phyloP scores from a whole-genome alignment of 345 rosid genomes.

The Corchorus olitorius region DNA sequence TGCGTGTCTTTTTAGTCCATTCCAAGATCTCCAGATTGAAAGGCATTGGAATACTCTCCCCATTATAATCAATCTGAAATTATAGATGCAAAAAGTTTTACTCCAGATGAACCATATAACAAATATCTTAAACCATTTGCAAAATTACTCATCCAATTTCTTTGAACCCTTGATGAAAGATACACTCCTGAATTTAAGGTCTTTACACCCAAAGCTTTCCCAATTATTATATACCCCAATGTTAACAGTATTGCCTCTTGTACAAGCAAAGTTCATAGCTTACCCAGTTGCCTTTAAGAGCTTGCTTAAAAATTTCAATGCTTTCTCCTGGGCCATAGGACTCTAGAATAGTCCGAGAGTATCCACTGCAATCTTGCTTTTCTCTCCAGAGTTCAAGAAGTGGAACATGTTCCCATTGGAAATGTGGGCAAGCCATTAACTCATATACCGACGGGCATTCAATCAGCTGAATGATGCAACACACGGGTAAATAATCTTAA shows the following conservation, averaged over 20 bases:
- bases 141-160: not conserved
- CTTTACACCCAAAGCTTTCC: not conserved
- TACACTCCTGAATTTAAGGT: not conserved
- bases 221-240: not conserved
- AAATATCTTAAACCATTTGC: conserved; percentile 5
- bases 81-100: not conserved
- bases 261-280: conserved; percentile 30
- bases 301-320: conserved; percentile 56
- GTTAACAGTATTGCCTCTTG: not conserved
- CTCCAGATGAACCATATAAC: conserved; percentile 10
- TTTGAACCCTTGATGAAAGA: not conserved
- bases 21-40: conserved; percentile 84
- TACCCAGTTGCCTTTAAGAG: conserved; percentile 75
- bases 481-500: conserved; percentile 2
- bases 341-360: conserved; percentile 55
- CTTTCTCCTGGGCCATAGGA: conserved; percentile 62
- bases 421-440: conserved; percentile 75
- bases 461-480: conserved; percentile 62
- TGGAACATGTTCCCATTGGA: conserved; percentile 65
- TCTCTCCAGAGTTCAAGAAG: conserved; percentile 77
- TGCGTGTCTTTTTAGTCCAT: conserved; percentile 76
- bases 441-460: conserved; percentile 92
- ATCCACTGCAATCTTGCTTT: conserved; percentile 47
- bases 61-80: conserved; percentile 67
- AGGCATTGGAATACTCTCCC: conserved; percentile 64